phyloP scores from a whole-genome alignment of 2,329 filamentous ascomycete genomes.

The Penicillium sp. region DNA sequence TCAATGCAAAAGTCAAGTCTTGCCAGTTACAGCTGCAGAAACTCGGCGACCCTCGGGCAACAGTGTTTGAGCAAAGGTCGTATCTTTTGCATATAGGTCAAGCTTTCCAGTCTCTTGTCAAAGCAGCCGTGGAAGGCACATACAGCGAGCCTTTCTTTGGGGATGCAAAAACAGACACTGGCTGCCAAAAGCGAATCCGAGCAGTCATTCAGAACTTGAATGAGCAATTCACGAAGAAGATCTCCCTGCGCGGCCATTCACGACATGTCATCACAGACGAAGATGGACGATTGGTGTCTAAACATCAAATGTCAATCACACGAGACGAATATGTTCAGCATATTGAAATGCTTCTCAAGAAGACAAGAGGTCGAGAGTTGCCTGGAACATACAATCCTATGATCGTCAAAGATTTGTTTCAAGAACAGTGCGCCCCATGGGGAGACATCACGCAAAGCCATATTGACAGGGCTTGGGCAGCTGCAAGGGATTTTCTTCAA shows the following conservation, averaged over 20 bases:
- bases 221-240: conserved; percentile 22
- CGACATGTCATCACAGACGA: conserved; percentile 2
- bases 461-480: conserved; percentile 20
- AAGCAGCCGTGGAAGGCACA: conserved; percentile 33
- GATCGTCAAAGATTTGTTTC: conserved; percentile 60
- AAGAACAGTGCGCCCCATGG: conserved; percentile 60
- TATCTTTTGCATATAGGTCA: conserved; percentile 40
- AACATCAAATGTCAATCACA: conserved; percentile 2
- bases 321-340: conserved; percentile 43
- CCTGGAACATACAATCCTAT: conserved; percentile 62
- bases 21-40: conserved; percentile 33
- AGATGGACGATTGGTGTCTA: background rate
- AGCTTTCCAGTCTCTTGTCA: conserved; percentile 40
- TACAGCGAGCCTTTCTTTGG: conserved; percentile 39
- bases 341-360: conserved; percentile 42
- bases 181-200: conserved; percentile 33
- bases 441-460: conserved; percentile 39
- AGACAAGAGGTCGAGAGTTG: conserved; percentile 56
- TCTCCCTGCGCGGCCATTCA: conserved; percentile 14
- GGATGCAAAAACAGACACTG: conserved; percentile 18
- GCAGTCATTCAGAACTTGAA: conserved; percentile 33
- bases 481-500: no score
- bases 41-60: conserved; percentile 30
- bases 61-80: conserved; percentile 23
- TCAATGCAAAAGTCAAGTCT: conserved; percentile 29